Base-by-base conservation (phyloP, 257 asterid genomes). In the Knoxia roxburghii region DNA sequence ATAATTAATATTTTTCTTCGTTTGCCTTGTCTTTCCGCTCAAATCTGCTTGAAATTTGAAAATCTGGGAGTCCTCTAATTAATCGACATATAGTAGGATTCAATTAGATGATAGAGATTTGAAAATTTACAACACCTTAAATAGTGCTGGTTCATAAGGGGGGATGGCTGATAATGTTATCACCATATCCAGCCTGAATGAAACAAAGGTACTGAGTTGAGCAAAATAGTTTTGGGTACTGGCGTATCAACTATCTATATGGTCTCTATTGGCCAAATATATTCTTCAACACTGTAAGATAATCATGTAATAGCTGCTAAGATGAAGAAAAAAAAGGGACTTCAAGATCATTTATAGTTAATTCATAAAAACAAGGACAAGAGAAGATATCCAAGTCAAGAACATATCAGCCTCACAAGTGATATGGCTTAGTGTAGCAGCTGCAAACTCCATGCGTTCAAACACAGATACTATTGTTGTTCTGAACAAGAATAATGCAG, bases 121-220 rank as follows among this genome's bases (percentile, higher is more conserved):
- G n/a, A n/a, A n/a, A n/a, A n/a, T n/a, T n/a, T n/a, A n/a, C n/a
- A n/a, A n/a, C n/a, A n/a, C n/a, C n/a, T n/a, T n/a, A n/a, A n/a
- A n/a, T n/a, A n/a, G n/a, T n/a, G 81, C 82, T 48, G 98, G 96
- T 77, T 83, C 89, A 55, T 82, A 87, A 0, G 96, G 87, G 1
- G 98, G 92, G 14, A 80, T 86, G 46, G 95, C 45, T 64, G 92
- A 95, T 68, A 91, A 84, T 15, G 65, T 70, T 15, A 85, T 86
- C 76, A 89, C 96, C 20, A 87, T 82, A 66, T 89, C 96, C 85
- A 91, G n/a, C 46, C 96, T 96, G 56, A 32, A 7, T 30, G 11
- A 54, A 15, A 30, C 41, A 10, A 39, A 69, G 63, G 4, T 29
- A 26, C n/a, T n/a, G 29, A 57, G 32, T 40, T 9, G 14, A 33